Percentiles rank a stretch among this genome's conserved stretches.
Conservation (phyloP, 2,329 filamentous ascomycete species). For the Ophiostoma piceae region DNA sequence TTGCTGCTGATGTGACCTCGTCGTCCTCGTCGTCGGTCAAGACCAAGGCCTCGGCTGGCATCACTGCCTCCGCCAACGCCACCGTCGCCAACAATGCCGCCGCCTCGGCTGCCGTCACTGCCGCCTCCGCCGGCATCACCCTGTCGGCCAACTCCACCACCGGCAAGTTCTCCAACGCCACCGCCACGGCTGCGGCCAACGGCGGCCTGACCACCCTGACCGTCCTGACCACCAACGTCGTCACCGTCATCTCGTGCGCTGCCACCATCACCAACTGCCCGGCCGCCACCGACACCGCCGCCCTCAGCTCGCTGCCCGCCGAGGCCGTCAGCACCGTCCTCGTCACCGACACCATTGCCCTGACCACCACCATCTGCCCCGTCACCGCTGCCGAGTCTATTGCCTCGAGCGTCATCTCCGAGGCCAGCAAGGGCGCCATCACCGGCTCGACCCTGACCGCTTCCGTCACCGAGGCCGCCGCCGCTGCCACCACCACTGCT, state of each 20-base stretch:
- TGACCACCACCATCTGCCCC: slow-evolving; percentile 41
- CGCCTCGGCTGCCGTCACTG: background rate
- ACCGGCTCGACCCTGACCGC: slow-evolving; percentile 39
- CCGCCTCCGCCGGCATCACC: background rate
- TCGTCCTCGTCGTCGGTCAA: background rate
- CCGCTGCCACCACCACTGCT: background rate
- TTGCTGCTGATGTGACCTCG: background rate
- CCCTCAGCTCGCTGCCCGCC: slow-evolving; percentile 35
- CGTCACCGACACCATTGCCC: slow-evolving; percentile 38
- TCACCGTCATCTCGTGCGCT: slow-evolving; percentile 32
- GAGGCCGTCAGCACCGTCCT: slow-evolving; percentile 34
- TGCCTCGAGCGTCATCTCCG: slow-evolving; percentile 36
- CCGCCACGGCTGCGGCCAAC: background rate
- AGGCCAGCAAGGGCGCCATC: slow-evolving; percentile 34
- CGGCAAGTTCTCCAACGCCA: background rate
- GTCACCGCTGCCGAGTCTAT: slow-evolving; percentile 38
- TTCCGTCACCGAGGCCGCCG: background rate
- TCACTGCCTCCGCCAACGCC: background rate
- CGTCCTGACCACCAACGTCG: slow-evolving; percentile 40
- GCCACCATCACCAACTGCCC: slow-evolving; percentile 30
- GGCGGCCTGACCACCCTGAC: slow-evolving; percentile 36
- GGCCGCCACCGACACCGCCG: slow-evolving; percentile 34
- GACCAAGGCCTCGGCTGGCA: background rate
- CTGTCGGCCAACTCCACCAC: background rate
- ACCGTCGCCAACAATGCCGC: slow-evolving; percentile 14